Conservation (phyloP, 768 basidiomycete genomes). For the Sarcodon aspratus region DNA sequence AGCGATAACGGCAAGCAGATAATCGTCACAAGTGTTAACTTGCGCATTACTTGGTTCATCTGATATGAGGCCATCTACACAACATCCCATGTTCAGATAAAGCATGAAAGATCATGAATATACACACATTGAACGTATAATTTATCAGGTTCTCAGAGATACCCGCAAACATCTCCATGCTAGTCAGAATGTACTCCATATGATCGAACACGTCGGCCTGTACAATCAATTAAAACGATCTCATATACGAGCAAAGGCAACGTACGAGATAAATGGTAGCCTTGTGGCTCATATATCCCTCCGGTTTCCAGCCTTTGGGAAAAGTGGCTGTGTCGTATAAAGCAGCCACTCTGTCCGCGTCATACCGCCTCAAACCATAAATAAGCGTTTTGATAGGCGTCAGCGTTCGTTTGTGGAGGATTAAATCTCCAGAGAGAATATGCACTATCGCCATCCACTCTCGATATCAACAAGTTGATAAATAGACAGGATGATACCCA, state of each 20-base stretch:
- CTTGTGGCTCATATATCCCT: conserved; percentile 60
- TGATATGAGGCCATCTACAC: conserved; percentile 58
- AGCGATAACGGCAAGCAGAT: conserved; percentile 62
- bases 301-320: conserved; percentile 21
- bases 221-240: conserved; percentile 1
- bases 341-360: conserved; percentile 54
- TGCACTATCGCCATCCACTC: conserved; percentile 35
- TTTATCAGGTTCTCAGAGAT: conserved; percentile 64
- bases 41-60: conserved; percentile 66
- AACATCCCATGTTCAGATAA: not conserved
- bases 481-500: not conserved
- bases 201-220: conserved; percentile 71
- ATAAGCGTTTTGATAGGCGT: conserved; percentile 62
- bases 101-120: not conserved
- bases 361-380: conserved; percentile 58
- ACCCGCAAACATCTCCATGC: conserved; percentile 62
- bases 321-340: conserved; percentile 28
- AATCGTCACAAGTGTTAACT: conserved; percentile 56
- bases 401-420: conserved; percentile 61
- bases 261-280: conserved; percentile 55
- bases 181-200: conserved; percentile 59
- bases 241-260: not conserved
- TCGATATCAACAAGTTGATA: not conserved
- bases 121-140: conserved; percentile 62
- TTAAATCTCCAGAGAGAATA: conserved; percentile 65